Base-by-base conservation (phyloP, 768 basidiomycete genomes). In the Leccinum boreale region DNA sequence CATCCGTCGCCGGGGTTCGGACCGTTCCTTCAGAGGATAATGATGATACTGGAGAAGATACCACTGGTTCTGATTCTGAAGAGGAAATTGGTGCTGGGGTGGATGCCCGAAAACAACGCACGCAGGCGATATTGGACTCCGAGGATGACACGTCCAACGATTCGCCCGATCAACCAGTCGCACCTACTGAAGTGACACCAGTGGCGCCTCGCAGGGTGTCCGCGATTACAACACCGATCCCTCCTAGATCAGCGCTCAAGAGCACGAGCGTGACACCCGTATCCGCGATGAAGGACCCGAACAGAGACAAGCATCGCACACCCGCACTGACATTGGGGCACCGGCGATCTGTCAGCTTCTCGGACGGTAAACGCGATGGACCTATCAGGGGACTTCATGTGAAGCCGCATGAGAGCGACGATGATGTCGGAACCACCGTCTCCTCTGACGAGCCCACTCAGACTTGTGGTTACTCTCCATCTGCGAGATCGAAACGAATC, bases 331-430 rank as follows among this genome's bases (percentile, higher is more conserved):
- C 67, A 53, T 62, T 73, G 15, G 73, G 74, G 12, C 84, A 87
- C 63, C 83, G 86, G n/a, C 81, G 93, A 39, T 93, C 90, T 45
- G 96, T 99, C 57, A 96, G 93, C 71, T 99, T 99, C 75, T 97
- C 94, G 24, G 97, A 99, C 69, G 97, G 97, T 5, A 89, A 86
- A 69, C 82, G 82, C 59, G 87, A 89, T 31, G 95, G 96, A 2
- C 93, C 91, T n/a, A 97, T 97, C 48, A 77, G 78, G 53, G 92
- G 87, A 4, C 71, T 87, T 45, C 73, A 70, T 2, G 57, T 46
- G 23, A 73, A 72, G 47, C 66, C 76, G 47, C 77, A 76, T 50
- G 72, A 71, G 36, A 72, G 74, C 15, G 76, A 74, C 14, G 79
- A 73, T 19, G 72, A 72, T 33, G 71, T 73, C 47, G 67, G 47